These are phyloP conservation scores for Tricladium varicosporioides DNA, from an alignment of 2,329 filamentous ascomycete species.

Conservation along the genomic window DNA sequence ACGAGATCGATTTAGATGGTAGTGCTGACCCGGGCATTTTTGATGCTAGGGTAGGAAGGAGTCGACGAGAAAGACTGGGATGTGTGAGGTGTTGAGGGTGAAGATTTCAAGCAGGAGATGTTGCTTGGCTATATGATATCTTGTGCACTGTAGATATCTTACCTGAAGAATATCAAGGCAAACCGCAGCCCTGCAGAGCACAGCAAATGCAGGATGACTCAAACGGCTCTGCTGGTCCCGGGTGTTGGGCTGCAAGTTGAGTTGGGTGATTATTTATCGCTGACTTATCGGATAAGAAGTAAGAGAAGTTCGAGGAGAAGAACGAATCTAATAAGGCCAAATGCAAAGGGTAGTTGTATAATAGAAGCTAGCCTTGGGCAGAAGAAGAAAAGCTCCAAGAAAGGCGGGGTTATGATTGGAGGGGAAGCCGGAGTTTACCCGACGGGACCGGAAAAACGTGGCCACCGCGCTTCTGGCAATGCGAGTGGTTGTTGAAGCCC, in stretches of 20 bases:
- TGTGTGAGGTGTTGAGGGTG: too few relatives aligned
- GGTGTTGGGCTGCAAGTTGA: too few relatives aligned
- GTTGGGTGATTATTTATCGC: not conserved
- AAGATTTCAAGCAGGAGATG: not conserved
- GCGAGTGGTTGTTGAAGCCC: too few relatives aligned
- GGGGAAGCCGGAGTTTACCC: not conserved
- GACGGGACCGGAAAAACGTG: not conserved
- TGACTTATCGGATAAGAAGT: too few relatives aligned
- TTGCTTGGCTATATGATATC: not conserved
- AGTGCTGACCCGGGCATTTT: constrained; percentile 20
- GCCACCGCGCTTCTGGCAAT: not conserved
- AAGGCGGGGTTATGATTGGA: constrained; percentile 1
- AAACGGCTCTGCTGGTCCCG: not conserved
- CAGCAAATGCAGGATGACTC: constrained; percentile 17
- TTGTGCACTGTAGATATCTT: not conserved
- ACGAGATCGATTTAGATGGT: constrained; percentile 3
- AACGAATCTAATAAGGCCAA: too few relatives aligned
- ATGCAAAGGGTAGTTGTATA: too few relatives aligned
- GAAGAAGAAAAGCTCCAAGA: constrained; percentile 1
- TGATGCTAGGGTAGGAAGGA: not conserved
- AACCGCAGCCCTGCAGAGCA: constrained; percentile 18
- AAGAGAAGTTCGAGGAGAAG: too few relatives aligned
- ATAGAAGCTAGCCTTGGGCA: not conserved
- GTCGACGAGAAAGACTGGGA: too few relatives aligned
- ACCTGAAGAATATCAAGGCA: constrained; percentile 8